phyloP scores from a whole-genome alignment of 768 basidiomycete genomes.

The Suillus lakei region DNA sequence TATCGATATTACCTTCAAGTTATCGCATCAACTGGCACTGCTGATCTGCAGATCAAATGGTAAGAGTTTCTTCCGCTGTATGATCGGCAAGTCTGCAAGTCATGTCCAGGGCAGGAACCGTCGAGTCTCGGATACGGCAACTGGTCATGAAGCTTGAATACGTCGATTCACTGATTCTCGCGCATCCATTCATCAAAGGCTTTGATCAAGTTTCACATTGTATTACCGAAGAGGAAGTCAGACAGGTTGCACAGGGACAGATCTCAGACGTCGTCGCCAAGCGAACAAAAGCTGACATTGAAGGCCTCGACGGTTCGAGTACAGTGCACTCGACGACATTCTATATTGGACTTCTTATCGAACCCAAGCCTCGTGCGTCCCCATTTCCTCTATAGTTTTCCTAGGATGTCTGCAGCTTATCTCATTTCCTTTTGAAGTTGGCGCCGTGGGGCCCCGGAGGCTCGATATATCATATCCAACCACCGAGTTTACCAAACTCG shows the following conservation, averaged over 20 bases:
- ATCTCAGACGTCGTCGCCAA: constrained; percentile 72
- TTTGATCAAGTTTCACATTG: constrained; percentile 90
- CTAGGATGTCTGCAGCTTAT: constrained; percentile 20
- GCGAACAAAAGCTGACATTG: constrained; percentile 79
- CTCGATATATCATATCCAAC: constrained; percentile 98
- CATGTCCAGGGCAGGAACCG: constrained; percentile 82
- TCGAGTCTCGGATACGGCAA: constrained; percentile 94
- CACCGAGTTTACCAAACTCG: constrained; percentile 90
- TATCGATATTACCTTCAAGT: constrained; percentile 97
- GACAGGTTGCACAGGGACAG: constrained; percentile 87
- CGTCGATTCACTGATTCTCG: constrained; percentile 87
- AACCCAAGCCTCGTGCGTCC: constrained; percentile 84
- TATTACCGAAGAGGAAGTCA: constrained; percentile 84
- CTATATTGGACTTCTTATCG: constrained; percentile 93
- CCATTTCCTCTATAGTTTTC: constrained; percentile 18
- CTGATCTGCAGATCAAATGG: constrained; percentile 94
- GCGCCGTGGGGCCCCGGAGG: constrained; percentile 75
- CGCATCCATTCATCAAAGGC: constrained; percentile 95
- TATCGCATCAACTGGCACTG: constrained; percentile 84
- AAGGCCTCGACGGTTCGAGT: constrained; percentile 74
- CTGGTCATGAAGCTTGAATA: constrained; percentile 98
- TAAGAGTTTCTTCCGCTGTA: constrained; percentile 40
- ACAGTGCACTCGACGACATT: constrained; percentile 96
- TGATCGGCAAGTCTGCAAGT: constrained; percentile 18
- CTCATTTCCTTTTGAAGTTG: constrained; percentile 53